phyloP scores from a whole-genome alignment of 768 basidiomycete genomes.

The Tulasnella sp. region DNA sequence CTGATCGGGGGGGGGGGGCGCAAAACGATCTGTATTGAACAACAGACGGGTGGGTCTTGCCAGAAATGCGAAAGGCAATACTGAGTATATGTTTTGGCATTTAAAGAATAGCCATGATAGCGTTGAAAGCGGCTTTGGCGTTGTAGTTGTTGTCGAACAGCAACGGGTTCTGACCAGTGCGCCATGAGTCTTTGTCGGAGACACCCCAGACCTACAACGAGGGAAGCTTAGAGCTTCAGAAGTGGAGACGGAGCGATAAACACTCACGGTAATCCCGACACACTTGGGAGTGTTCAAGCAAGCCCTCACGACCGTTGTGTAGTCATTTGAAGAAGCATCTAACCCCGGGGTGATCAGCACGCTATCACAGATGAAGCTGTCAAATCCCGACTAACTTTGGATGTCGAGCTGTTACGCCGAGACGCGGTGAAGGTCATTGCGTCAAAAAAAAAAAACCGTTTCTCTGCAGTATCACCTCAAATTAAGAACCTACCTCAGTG shows the following conservation, averaged over 20 bases:
- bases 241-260: neutral
- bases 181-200: slow-evolving; percentile 5
- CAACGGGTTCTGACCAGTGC: neutral
- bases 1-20: too few species aligned
- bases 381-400: neutral
- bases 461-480: neutral
- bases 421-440: neutral
- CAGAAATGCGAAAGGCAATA: too few species aligned
- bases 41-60: too few species aligned
- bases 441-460: neutral
- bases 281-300: slow-evolving; percentile 12
- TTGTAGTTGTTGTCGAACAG: slow-evolving; percentile 12
- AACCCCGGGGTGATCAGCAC: neutral
- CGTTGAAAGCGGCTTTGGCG: slow-evolving; percentile 8
- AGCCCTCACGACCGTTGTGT: slow-evolving; percentile 7
- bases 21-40: too few species aligned
- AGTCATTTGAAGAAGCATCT: slow-evolving; percentile 1
- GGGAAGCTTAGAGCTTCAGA: too few species aligned
- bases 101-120: neutral
- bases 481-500: neutral
- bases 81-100: neutral
- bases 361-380: neutral
- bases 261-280: slow-evolving; percentile 9
- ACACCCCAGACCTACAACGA: slow-evolving; percentile 10
- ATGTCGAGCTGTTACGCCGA: neutral